Conservation (phyloP, 495 filamentous ascomycete genomes). For the Xylaria longipes region DNA sequence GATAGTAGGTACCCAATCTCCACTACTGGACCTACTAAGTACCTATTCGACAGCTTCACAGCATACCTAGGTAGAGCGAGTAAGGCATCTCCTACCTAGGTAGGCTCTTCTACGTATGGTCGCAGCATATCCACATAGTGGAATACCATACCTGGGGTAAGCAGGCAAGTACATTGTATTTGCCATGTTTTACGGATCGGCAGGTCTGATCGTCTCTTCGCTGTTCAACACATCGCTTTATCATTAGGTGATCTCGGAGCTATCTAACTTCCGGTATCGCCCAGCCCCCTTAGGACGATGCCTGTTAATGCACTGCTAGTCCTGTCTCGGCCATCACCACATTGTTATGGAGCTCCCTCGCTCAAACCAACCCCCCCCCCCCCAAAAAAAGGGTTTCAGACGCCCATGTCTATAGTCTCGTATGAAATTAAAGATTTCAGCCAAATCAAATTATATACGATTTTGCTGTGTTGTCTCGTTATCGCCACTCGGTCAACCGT, state of each 20-base stretch:
- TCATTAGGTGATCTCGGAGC: neutral
- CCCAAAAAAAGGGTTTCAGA: neutral
- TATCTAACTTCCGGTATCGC: slow-evolving; percentile 4
- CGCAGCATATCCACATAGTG: neutral
- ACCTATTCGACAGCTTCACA: too few species aligned
- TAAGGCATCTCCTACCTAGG: neutral
- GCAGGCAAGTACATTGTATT: neutral
- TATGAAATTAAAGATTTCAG: neutral
- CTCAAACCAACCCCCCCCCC: neutral
- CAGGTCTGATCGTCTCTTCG: neutral
- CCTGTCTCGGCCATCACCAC: neutral
- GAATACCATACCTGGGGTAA: neutral
- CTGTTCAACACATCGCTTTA: neutral
- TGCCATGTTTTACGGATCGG: neutral
- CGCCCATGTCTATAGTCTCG: neutral
- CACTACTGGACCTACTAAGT: too few species aligned
- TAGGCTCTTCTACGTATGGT: neutral
- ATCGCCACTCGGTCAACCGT: neutral
- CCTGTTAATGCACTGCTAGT: neutral
- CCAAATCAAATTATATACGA: too few species aligned
- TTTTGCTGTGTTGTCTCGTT: neutral
- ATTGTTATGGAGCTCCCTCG: neutral
- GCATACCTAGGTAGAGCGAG: neutral
- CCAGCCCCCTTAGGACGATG: neutral
- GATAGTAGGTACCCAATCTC: too few species aligned